Evolutionary conservation across 2,329 filamentous ascomycete genomes (phyloP), one percentile per base, ranked within the genome.

Genomic region (Xylariaceae sp.): DNA sequence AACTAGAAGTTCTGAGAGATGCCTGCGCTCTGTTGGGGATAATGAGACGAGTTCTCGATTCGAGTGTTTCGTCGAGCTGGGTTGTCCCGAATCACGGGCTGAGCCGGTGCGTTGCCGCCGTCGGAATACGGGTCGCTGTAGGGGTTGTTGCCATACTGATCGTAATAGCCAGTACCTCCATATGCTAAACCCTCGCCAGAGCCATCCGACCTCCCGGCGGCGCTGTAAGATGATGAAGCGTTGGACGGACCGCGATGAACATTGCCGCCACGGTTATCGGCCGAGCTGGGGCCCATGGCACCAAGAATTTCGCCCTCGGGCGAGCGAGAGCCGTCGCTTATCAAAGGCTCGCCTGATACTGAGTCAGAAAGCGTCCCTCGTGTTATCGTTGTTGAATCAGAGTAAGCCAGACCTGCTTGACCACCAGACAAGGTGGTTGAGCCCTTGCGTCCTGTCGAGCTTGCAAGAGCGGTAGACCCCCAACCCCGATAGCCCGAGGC

Each of bases 1-100:
- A 11, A 34, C 33, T 77, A 97, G 56, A 98, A 98, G 64, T 98
- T 98, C 66, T 97, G 92, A 21, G 92, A 86, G 55, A 98, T 96
- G 43, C 92, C 92, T 27, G 87, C 87, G 55, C 86, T 94, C 68
- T 94, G 88, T 59, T 94, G 87, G 9, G 90, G 89, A 56, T 86
- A 94, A 47, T 92, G 85, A 31, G 85, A 78, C 2, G 88, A 83
- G 59, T 84, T 94, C 67, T 97, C 89, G 56, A 98, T 97, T 46
- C 89, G 80, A 9, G 92, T 96, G 67, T 96, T 96, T 50, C 92
- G 79, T 52, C 92, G 74, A 18, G 92, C 92, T 48, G 85, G 83
- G 50, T 97, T 92, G 61, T 98, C 92, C 40, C 89, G 80, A 49
- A 98, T 96, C 36, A 98, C 77, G 2, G 92, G 88, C 56, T 85